Evolutionary conservation across 768 basidiomycete genomes (phyloP).

Genomic region (Lactifluus echinatus): DNA sequence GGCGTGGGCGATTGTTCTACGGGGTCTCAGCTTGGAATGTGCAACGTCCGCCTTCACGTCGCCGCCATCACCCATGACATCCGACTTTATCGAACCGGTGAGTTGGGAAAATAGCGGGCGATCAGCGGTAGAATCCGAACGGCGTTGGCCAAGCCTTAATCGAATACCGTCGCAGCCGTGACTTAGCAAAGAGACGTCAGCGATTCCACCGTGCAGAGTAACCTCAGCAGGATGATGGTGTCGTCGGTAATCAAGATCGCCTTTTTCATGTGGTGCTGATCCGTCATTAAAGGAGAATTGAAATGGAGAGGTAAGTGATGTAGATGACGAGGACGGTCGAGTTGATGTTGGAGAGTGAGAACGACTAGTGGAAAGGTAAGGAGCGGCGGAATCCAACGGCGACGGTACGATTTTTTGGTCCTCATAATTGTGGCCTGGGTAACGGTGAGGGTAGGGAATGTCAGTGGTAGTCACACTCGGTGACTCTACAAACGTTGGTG

Average conservation of each 20-base stretch:
- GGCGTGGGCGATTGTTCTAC: conserved; percentile 13
- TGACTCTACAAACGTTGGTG: conserved; percentile 45
- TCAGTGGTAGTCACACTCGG: conserved; percentile 46
- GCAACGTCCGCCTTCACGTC: conserved; percentile 36
- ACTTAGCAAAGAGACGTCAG: conserved; percentile 54
- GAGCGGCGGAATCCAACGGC: conserved; percentile 40
- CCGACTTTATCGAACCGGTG: conserved; percentile 42
- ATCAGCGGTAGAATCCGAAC: conserved; percentile 42
- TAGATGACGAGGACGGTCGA: conserved; percentile 51
- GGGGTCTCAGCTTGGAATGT: conserved; percentile 19
- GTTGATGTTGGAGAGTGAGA: conserved; percentile 65
- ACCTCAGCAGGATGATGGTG: conserved; percentile 53
- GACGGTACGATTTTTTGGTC: conserved; percentile 49
- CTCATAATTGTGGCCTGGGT: conserved; percentile 32
- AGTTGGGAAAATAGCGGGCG: conserved; percentile 39
- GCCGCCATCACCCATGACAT: conserved; percentile 45
- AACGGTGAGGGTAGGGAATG: conserved; percentile 39
- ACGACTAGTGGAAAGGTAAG: conserved; percentile 59
- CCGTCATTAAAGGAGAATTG: conserved; percentile 57
- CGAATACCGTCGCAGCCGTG: conserved; percentile 48
- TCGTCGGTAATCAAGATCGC: conserved; percentile 61
- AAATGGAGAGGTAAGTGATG: conserved; percentile 58
- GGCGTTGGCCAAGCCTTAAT: conserved; percentile 46
- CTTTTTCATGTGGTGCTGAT: conserved; percentile 42
- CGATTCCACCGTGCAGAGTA: conserved; percentile 64